Evolutionary conservation across 805 yeast genomes (phyloP), one percentile per base, ranked within the genome.

Genomic region (Kluyveromyces siamensis): DNA sequence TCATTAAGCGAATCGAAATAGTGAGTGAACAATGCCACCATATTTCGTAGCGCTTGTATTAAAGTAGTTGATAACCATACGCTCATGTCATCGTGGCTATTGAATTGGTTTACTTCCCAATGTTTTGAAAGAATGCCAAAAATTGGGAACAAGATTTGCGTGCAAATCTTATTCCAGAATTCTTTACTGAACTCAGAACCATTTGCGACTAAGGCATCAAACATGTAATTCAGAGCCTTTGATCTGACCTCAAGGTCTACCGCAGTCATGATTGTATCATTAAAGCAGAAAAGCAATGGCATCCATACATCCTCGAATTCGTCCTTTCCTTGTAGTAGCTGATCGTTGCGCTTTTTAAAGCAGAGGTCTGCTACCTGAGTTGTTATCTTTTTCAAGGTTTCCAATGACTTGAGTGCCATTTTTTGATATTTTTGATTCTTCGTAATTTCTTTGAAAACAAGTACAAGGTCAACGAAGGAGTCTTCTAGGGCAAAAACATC

Each of bases 41-140:
- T 78, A 59, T 87, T 87, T 64, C 95, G 80, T 62, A 95, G 72
- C 0, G 98, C 98, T 67, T 93, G 99, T 53, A 95, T 89, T 66
- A 93, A 76, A 0, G 99, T 93, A 0, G 99, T 90, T 0, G 96
- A 88, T 44, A 93, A 71, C 99, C 99, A 93, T 13, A 95, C 95
- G 44, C 96, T 87, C 56, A 88, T 67, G 52, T 86, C 95, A 64
- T 91, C 99, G 56, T 83, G 86, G 47, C 76, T 77, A 55, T 77
- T 79, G 54, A 77, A 80, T 50, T 80, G 79, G 51, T 77, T 77
- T 49, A 83, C 75, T 54, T 81, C 84, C 82, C 93, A 86, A 59
- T 82, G 84, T 40, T 78, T 77, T 46, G 84, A 79, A 55, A 93
- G 73, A 7, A 88, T 85, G 17, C 81, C 80, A 67, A 93, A 93